Conservation (phyloP, 1,284 basidiomycete genomes). For the Grifola frondosa region DNA sequence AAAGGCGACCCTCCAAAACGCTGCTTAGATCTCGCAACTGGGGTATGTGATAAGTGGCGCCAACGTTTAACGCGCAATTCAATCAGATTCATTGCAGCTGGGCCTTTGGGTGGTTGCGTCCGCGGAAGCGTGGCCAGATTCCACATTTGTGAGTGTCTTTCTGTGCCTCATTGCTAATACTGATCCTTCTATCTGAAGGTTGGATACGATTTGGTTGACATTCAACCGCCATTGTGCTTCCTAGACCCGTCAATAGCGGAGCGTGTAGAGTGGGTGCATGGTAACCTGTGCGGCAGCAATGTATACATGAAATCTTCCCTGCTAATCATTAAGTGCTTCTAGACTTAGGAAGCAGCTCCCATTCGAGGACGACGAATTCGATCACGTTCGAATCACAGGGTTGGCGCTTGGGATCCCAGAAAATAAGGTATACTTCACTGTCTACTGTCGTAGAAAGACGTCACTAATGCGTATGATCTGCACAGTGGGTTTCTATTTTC, state of each 20-base stretch:
- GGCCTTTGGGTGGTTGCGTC: conserved; percentile 72
- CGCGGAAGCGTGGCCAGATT: conserved; percentile 64
- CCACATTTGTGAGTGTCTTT: conserved; percentile 55
- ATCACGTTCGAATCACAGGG: conserved; percentile 64
- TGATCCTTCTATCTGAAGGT: conserved; percentile 43
- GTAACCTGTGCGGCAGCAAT: conserved; percentile 68
- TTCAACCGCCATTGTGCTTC: conserved; percentile 56
- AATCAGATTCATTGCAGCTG: conserved; percentile 38
- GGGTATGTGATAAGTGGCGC: too few species aligned
- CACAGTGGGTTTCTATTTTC: conserved; percentile 64
- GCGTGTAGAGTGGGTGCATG: conserved; percentile 66
- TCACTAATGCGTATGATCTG: background rate
- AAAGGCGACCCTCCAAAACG: too few species aligned
- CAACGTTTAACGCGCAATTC: background rate
- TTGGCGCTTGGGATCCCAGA: conserved; percentile 71
- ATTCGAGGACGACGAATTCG: conserved; percentile 74
- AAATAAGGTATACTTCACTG: conserved; percentile 50
- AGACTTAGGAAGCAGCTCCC: conserved; percentile 73
- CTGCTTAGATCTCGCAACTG: too few species aligned
- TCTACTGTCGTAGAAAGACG: background rate
- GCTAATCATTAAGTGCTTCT: conserved; percentile 5
- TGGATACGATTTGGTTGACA: conserved; percentile 72
- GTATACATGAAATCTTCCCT: conserved; percentile 2
- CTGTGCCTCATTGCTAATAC: background rate
- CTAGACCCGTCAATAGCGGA: conserved; percentile 47